Evolutionary conservation across 2,329 filamentous ascomycete genomes (phyloP), one percentile per base, ranked within the genome.

Genomic region (Penicillium sp.): DNA sequence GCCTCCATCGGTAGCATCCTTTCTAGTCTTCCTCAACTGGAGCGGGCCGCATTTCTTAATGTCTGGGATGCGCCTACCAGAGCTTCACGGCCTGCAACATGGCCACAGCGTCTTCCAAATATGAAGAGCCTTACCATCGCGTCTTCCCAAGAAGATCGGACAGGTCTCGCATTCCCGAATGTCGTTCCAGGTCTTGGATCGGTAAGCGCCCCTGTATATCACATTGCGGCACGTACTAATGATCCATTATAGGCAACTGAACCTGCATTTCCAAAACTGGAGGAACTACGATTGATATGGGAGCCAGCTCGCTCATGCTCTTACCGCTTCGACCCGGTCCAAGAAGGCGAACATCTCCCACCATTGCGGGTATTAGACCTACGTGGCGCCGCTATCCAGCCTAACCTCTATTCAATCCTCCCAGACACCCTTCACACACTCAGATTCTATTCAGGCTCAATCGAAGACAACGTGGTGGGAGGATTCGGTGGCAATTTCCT

Each of bases 231-330:
- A 18, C 24, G 24, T 27, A 6, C 32, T 50, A 31, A 18, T 42
- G 43, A 43, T 46, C 18, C n/a, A 50, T n/a, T 32, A 34, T 49
- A 49, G 44, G 44, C 10, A 18, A 43, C 2, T 32, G 48, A 54
- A n/a, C 43, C 52, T 39, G 45, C 58, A 1, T 63, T 60, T 40
- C 64, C 68, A 4, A 71, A 71, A 29, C 60, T 74, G 4, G 66
- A 71, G 56, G 70, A 72, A 40, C 44, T 74, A 1, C 58, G 67
- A 16, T 60, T 74, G 3, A 52, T 64, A 45, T 72, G 64, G 43
- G 54, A 68, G n/a, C 64, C 66, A 5, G 53, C 58, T 14, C 11
- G 59, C 57, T 39, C 47, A 57, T 5, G 50, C 54, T 22, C 65
- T 61, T 47, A 53, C 45, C 4, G 1, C 9, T 24, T 61, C 61